Evolutionary conservation across 2,329 filamentous ascomycete species (phyloP), one percentile per base, ranked within the genome.

Genomic region (Fusarium nematophilum): DNA sequence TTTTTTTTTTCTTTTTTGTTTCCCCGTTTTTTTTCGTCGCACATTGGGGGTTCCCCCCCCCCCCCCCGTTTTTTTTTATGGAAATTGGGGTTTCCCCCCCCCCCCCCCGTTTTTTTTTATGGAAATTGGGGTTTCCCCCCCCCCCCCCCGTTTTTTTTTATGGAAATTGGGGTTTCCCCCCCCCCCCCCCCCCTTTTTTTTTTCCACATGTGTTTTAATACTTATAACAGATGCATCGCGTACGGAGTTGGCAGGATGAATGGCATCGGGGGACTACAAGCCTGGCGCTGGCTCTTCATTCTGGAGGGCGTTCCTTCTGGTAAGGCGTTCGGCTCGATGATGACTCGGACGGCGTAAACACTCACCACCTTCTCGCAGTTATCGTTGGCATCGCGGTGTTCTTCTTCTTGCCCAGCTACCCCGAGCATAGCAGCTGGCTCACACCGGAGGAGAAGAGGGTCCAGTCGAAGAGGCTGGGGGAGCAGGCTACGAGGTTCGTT

Each of bases 401-500:
- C n/a, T 31, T 44, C 27, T 44, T 30, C 10, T 23, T 44, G 15
- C 40, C 40, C 60, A 87, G 90, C 66, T 91, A 89, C 67, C 89
- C 89, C 54, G 83, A 88, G 60, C 88, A 90, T 68, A 77, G 83
- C 23, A 85, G 56, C 21, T 58, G 18, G 49, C 49, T 6, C 49
- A 52, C 31, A 34, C 31, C 50, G 65, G 65, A 47, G 59, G 17
- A 61, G 63, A 14, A 37, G 82, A 17, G 67, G 62, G 7, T 78
- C 81, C 59, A 71, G 27, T 73, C 72, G 0, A 79, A 76, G 74
- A 47, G 73, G 0, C 77, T 79, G n/a, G 70, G 76, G 5, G 14
- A 18, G 9, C n/a, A 14, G 29, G 26, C 6, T 21, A 23, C 38
- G 5, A 40, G 38, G 38, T 40, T 14, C 11, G 38, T 40, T 10